Percentiles rank a stretch among this genome's conserved stretches.
Evolutionary conservation across 1,284 basidiomycete genomes (phyloP).

Genomic region (Fomitopsis schrenkii): DNA sequence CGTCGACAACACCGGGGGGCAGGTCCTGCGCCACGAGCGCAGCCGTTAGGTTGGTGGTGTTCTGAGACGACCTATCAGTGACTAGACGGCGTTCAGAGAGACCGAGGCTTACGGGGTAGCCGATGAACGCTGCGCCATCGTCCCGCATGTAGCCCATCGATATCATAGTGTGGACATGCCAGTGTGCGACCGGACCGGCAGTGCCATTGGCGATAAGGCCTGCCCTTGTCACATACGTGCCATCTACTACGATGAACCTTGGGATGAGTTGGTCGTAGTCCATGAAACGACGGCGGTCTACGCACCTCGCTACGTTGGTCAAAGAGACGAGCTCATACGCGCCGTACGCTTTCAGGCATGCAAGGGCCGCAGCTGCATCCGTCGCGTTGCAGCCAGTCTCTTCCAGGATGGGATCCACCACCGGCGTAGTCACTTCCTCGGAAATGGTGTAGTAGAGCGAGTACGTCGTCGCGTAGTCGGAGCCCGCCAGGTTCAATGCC

Average conservation of each 20-base stretch:
- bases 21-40: slow-evolving; percentile 20
- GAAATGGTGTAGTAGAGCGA: slow-evolving; percentile 34
- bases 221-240: slow-evolving; percentile 34
- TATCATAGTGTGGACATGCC: slow-evolving; percentile 39
- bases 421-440: slow-evolving; percentile 25
- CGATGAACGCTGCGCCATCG: slow-evolving; percentile 34
- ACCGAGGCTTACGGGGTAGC: slow-evolving; percentile 19
- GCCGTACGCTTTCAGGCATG: slow-evolving; percentile 30
- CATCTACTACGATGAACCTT: slow-evolving; percentile 41
- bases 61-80: slow-evolving; percentile 5
- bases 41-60: slow-evolving; percentile 15
- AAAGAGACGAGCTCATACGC: slow-evolving; percentile 30
- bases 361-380: slow-evolving; percentile 17
- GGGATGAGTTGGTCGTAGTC: not conserved
- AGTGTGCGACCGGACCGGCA: slow-evolving; percentile 30
- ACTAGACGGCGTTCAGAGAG: not conserved
- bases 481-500: slow-evolving; percentile 46
- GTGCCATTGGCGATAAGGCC: slow-evolving; percentile 35
- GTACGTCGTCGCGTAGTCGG: slow-evolving; percentile 38
- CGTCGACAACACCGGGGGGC: slow-evolving; percentile 18
- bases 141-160: slow-evolving; percentile 42
- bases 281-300: slow-evolving; percentile 6
- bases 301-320: slow-evolving; percentile 30
- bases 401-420: slow-evolving; percentile 31
- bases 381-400: slow-evolving; percentile 29